Conservation (phyloP, 2,329 filamentous ascomycete genomes). For the Tolypocladium guangdongense region DNA sequence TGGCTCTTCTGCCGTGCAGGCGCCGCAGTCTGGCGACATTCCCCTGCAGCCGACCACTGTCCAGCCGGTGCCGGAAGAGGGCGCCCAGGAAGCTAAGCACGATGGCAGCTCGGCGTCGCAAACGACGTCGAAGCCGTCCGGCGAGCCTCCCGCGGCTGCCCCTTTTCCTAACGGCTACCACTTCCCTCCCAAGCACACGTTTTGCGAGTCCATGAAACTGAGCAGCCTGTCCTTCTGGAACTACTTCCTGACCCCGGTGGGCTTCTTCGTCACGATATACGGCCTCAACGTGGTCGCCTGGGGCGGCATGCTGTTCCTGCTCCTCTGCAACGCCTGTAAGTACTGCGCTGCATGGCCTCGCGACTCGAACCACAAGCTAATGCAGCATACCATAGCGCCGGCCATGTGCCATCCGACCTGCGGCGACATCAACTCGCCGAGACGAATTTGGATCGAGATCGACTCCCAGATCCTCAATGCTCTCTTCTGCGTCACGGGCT, state of each 20-base stretch:
- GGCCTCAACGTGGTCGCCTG: slow-evolving; percentile 75
- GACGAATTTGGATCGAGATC: slow-evolving; percentile 77
- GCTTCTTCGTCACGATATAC: slow-evolving; percentile 70
- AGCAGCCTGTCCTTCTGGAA: slow-evolving; percentile 54
- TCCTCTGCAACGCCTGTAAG: slow-evolving; percentile 58
- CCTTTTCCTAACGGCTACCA: slow-evolving; percentile 54
- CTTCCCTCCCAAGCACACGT: slow-evolving; percentile 50
- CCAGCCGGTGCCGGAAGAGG: slow-evolving; percentile 1
- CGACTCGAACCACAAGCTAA: not conserved
- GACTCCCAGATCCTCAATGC: slow-evolving; percentile 71
- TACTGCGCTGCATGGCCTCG: not conserved
- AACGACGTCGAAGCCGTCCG: slow-evolving; percentile 7
- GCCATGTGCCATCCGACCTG: slow-evolving; percentile 64
- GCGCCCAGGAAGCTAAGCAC: not conserved
- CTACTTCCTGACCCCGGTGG: slow-evolving; percentile 64
- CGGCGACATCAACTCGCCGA: slow-evolving; percentile 61
- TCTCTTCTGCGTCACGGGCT: slow-evolving; percentile 79
- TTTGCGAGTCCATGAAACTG: slow-evolving; percentile 46
- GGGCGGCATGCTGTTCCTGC: slow-evolving; percentile 83
- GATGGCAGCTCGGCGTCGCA: slow-evolving; percentile 8
- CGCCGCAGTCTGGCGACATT: not conserved
- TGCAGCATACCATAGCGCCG: slow-evolving; percentile 28
- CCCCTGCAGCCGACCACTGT: not conserved
- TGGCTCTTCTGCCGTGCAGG: slow-evolving; percentile 6
- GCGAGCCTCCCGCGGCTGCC: slow-evolving; percentile 20